Evolutionary conservation across 192 early-diverging fungal genomes (phyloP).

Genomic region (Mortierella alpina): DNA sequence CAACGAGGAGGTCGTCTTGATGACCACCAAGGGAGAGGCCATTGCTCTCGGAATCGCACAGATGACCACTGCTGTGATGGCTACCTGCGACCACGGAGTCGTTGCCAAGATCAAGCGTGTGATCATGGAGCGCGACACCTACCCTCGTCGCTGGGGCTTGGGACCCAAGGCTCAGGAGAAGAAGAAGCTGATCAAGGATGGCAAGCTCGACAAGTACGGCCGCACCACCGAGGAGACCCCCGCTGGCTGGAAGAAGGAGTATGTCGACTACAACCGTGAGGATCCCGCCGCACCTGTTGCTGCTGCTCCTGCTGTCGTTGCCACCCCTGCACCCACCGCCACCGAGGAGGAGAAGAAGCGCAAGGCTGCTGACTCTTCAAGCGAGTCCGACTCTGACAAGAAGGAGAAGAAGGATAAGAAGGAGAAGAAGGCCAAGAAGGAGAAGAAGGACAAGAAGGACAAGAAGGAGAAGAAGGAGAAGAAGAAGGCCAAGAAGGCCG

Average conservation of each 20-base stretch:
- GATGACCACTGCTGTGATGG: constrained; percentile 99
- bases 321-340: constrained; percentile 15
- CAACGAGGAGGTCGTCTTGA: constrained; percentile 97
- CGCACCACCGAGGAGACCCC: constrained; percentile 90
- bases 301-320: constrained; percentile 14
- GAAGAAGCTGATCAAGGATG: constrained; percentile 98
- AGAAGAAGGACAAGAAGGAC: constrained; percentile 54
- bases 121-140: constrained; percentile 99
- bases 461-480: constrained; percentile 59
- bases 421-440: constrained; percentile 59
- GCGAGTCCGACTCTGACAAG: constrained; percentile 51
- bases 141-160: constrained; percentile 97
- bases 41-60: constrained; percentile 97
- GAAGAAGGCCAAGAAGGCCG: constrained; percentile 54
- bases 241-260: constrained; percentile 81
- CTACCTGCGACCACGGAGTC: constrained; percentile 94
- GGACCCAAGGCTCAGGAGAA: constrained; percentile 96
- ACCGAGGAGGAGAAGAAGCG: constrained; percentile 56
- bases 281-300: constrained; percentile 49
- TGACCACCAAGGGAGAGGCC: constrained; percentile 99
- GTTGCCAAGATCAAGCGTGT: constrained; percentile 99
- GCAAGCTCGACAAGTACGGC: constrained; percentile 98
- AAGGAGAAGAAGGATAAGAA: constrained; percentile 51
- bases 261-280: constrained; percentile 73
- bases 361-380: constrained; percentile 42